Evolutionary conservation across 2,329 filamentous ascomycete genomes (phyloP), one percentile per base, ranked within the genome.

Genomic region (Verticillium nonalfalfae): DNA sequence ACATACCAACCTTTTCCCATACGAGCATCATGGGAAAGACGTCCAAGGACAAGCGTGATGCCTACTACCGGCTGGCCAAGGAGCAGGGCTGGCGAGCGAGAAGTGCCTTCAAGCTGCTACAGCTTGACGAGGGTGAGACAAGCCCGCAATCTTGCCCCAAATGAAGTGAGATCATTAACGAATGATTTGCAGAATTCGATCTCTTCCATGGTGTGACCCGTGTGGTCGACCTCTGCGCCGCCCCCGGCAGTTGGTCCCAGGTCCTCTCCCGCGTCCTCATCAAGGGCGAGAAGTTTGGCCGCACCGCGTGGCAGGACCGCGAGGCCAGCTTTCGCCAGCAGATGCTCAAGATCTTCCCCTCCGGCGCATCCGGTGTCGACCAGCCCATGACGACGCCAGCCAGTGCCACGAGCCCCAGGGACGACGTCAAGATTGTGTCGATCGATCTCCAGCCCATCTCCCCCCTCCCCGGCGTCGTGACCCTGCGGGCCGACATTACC

Each of bases 21-120:
- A 50, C 45, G 7, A 10, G 6, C 33, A 76, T 55, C 35, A 96
- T 97, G 93, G 93, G 93, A 1, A 98, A 98, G 75, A 97, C 95
- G 1, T 98, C 94, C 57, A 99, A 99, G 76, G 95, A 99, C 73
- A 99, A 99, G 78, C 90, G 95, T 59, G 95, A 99, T 75, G 93
- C 93, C 56, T 99, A 99, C 78, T 99, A 99, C 72, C 87, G 95
- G 60, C 90, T 99, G 9, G 95, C 95, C 18, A 99, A 99, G 78
- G 95, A 99, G 76, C 95, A 99, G 80, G 96, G 96, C 66, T 99
- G 95, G 94, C 90, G 95, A 39, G 95, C 95, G 34, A 86, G 95
- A 62, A 97, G 93, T 67, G 95, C 95, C 9, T 99, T 97, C 81
- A 99, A 99, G 77, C 85, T 99, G 31, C 86, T 99, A 13, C 95